phyloP scores from a whole-genome alignment of 805 yeast genomes.

The Cyberlindnera mycetangii region DNA sequence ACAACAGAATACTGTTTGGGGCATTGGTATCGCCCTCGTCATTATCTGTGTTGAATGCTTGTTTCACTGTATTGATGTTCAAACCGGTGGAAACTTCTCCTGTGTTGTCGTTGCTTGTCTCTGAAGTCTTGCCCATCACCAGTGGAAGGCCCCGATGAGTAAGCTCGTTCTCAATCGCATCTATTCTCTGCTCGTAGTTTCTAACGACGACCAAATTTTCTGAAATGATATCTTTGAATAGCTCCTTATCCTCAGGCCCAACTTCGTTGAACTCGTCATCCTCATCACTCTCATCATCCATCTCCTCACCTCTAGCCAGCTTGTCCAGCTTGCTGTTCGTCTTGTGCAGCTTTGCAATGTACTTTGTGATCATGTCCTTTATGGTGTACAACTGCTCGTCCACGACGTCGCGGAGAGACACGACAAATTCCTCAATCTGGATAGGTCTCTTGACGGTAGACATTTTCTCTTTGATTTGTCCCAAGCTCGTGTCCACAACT shows the following conservation, averaged over 20 bases:
- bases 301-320: constrained; percentile 37
- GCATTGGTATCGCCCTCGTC: constrained; percentile 35
- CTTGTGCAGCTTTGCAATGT: constrained; percentile 45
- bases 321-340: constrained; percentile 48
- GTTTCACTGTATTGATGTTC: not conserved
- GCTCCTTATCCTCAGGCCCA: constrained; percentile 42
- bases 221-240: constrained; percentile 51
- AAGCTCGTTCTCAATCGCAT: constrained; percentile 46
- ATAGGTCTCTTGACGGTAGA: constrained; percentile 35
- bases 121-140: not conserved
- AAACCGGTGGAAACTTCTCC: not conserved
- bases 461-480: constrained; percentile 23
- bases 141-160: constrained; percentile 34
- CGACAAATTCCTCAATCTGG: constrained; percentile 44
- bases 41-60: constrained; percentile 32
- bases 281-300: constrained; percentile 19
- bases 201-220: constrained; percentile 56
- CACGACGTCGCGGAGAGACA: constrained; percentile 52
- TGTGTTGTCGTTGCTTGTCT: not conserved
- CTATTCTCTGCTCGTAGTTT: constrained; percentile 47
- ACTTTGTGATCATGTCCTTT: constrained; percentile 34
- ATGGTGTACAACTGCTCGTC: constrained; percentile 40
- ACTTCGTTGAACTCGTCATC: constrained; percentile 28
- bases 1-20: constrained; percentile 33
- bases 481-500: too few relatives aligned